Conservation (phyloP, 345 rosid species). For the Theobroma cacao region DNA sequence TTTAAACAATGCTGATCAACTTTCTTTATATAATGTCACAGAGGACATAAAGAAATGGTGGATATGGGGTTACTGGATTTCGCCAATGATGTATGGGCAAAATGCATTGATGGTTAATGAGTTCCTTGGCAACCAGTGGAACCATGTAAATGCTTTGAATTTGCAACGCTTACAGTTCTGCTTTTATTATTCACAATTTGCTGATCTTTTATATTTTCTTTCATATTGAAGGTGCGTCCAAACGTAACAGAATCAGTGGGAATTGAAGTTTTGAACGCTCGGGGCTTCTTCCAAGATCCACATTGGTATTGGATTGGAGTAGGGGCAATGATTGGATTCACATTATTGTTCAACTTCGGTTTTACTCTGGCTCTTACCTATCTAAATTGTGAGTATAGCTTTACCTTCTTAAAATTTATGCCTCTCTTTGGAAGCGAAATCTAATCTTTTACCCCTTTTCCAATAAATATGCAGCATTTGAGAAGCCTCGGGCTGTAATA, state of each 20-base stretch:
- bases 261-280: constrained; percentile 36
- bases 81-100: constrained; percentile 82
- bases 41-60: constrained; percentile 82
- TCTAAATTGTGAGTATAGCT: constrained; percentile 43
- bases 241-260: constrained; percentile 38
- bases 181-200: background rate
- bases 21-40: constrained; percentile 22
- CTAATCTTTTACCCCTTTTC: background rate
- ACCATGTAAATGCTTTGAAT: constrained; percentile 35
- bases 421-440: background rate
- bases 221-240: constrained; percentile 17
- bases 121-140: constrained; percentile 71
- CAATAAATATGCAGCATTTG: constrained; percentile 49
- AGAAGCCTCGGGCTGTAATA: constrained; percentile 46
- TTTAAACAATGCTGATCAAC: background rate
- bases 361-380: constrained; percentile 50
- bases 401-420: constrained; percentile 16
- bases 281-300: constrained; percentile 40
- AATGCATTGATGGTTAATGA: constrained; percentile 64
- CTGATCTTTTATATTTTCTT: background rate
- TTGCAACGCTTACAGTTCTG: background rate
- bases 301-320: constrained; percentile 80
- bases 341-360: constrained; percentile 44
- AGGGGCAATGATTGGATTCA: constrained; percentile 49
- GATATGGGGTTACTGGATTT: constrained; percentile 85